A percentile compares a stretch with the other conserved stretches of the same genome.
Evolutionary conservation across 805 yeast genomes (phyloP).

Genomic region (Yarrowia hollandica): DNA sequence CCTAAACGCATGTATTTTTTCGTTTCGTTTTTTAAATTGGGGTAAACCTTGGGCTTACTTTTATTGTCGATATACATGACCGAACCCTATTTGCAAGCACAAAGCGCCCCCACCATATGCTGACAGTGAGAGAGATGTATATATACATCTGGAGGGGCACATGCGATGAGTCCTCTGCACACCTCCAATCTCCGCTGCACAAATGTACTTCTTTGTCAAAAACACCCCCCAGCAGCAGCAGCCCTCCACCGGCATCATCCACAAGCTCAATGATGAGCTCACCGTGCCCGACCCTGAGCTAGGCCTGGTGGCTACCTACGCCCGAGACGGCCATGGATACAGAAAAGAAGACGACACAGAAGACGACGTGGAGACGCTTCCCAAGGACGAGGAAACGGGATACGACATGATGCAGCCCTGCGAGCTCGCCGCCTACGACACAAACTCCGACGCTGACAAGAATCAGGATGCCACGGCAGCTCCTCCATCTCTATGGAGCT

Average conservation of each 20-base stretch:
- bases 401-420: too few relatives aligned
- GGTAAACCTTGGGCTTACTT: neutral
- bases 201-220: constrained; percentile 21
- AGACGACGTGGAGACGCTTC: neutral
- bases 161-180: neutral
- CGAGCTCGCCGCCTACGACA: too few relatives aligned
- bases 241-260: neutral
- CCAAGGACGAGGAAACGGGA: constrained; percentile 9
- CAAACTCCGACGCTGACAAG: neutral
- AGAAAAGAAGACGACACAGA: constrained; percentile 9
- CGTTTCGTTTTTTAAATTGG: neutral
- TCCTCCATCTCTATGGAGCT: constrained; percentile 1
- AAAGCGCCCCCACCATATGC: too few relatives aligned
- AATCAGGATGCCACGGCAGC: neutral
- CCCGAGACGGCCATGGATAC: constrained; percentile 9
- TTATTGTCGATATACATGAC: constrained; percentile 19
- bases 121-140: too few relatives aligned
- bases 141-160: too few relatives aligned
- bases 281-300: constrained; percentile 19
- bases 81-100: too few relatives aligned
- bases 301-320: constrained; percentile 9
- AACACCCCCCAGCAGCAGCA: neutral
- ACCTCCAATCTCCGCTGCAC: too few relatives aligned
- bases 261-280: constrained; percentile 22
- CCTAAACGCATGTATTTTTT: too few relatives aligned